Evolutionary conservation across 768 basidiomycete species (phyloP), one percentile per base, ranked within the genome.

Genomic region (Chalciporus piperatus): DNA sequence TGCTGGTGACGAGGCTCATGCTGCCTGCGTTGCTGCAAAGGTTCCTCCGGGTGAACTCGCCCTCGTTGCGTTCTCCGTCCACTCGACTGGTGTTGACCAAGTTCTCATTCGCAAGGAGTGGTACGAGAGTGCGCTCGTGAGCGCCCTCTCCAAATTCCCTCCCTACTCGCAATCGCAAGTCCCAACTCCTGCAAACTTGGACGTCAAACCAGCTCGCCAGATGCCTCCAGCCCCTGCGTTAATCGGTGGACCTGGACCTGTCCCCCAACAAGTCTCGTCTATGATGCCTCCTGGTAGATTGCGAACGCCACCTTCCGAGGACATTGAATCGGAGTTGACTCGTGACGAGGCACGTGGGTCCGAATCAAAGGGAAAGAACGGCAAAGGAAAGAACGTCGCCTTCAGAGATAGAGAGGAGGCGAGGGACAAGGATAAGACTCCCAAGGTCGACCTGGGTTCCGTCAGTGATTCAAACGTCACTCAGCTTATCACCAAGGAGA

Each of bases 11-110:
- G 89, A 92, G 66, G 88, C 89, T 0, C 83, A 85, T 60, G 89
- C 89, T 10, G 89, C 89, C 6, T 92, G 89, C 56, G 76, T 89
- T 19, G 89, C 89, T 3, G 89, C 89, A 3, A 91, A 91, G 61
- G 76, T 91, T 6, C 75, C 78, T 6, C 82, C 85, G 1, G 85
- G 87, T 37, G 86, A 91, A 57, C 73, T 92, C 33, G 88, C 89
- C 22, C 75, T 93, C 45, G 87, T 91, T 6, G 89, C 88, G 27
- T 93, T 92, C 71, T 89, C 87, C 3, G 89, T 93, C n/a, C 91
- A 92, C 64, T 84, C 87, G 16, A 82, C 80, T n/a, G 91, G 91
- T 33, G 91, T 93, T 13, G 91, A 93, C 63, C 91, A 93, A 63
- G 82, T 93, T 25, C 79, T 93, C 47, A 85, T 93, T 59, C 82